phyloP scores from a whole-genome alignment of 108 stramenopile species.

The Nannochloropsis oceanica region DNA sequence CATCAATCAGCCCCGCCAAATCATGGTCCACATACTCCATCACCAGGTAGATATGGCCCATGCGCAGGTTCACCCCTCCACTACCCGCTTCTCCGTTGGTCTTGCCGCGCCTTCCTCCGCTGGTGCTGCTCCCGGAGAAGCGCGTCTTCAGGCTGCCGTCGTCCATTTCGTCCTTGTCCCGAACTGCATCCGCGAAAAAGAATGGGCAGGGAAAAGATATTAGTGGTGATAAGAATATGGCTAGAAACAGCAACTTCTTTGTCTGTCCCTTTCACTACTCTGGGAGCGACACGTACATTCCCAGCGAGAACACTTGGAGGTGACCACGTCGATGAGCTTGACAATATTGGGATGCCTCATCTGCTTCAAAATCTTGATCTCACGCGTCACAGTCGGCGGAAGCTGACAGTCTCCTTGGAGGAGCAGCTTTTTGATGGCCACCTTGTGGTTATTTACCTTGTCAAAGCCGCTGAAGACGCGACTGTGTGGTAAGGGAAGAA shows the following conservation, averaged over 20 bases:
- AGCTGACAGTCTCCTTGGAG: background rate
- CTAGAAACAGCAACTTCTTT: background rate
- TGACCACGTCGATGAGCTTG: background rate
- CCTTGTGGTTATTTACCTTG: background rate
- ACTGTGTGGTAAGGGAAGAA: background rate
- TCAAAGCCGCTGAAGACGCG: background rate
- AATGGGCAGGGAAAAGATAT: no score
- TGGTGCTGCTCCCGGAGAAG: background rate
- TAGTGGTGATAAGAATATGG: background rate
- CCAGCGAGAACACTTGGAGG: background rate
- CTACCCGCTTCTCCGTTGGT: background rate
- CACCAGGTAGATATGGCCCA: conserved; percentile 41
- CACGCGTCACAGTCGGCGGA: background rate
- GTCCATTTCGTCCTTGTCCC: background rate
- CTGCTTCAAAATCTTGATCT: background rate
- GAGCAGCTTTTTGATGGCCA: background rate
- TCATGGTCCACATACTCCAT: conserved; percentile 53
- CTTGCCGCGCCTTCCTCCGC: background rate
- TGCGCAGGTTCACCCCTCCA: background rate
- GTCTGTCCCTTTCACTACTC: no score
- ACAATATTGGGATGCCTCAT: background rate
- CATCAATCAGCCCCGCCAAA: conserved; percentile 48
- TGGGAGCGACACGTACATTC: background rate
- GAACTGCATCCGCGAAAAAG: background rate
- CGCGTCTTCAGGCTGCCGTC: background rate